Percentiles rank a stretch among this genome's conserved stretches.
phyloP scores from a whole-genome alignment of 306 rosid genomes.

The Malus fusca region DNA sequence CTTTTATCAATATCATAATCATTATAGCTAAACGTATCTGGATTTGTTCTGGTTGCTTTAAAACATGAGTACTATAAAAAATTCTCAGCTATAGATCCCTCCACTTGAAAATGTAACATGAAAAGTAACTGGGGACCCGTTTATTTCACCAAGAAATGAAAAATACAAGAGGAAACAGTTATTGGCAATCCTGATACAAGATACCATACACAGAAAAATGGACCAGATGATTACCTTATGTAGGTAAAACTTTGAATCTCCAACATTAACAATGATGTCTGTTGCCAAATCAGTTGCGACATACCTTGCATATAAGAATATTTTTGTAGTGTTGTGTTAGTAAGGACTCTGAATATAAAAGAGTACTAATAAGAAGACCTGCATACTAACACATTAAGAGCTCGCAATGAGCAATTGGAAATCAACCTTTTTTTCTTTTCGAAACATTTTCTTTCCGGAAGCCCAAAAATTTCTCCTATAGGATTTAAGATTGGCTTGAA shows the following conservation, averaged over 20 bases:
- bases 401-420: background rate
- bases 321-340: background rate
- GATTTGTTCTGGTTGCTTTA: background rate
- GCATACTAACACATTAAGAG: background rate
- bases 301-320: constrained; percentile 53
- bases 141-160: background rate
- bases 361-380: background rate
- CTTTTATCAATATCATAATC: background rate
- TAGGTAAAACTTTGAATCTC: constrained; percentile 64
- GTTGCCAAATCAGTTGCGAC: constrained; percentile 78
- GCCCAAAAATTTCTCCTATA: background rate
- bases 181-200: background rate
- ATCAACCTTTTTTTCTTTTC: background rate
- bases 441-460: background rate
- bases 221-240: constrained; percentile 59
- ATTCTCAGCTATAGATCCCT: background rate
- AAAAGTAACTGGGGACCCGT: background rate
- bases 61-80: background rate
- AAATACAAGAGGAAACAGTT: background rate
- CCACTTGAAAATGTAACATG: background rate
- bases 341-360: background rate
- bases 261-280: constrained; percentile 58
- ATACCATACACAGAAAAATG: background rate
- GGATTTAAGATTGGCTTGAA: background rate
- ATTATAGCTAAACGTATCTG: background rate